Base-by-base conservation (phyloP, 2,329 filamentous ascomycete genomes). In the Fusarium sp. region DNA sequence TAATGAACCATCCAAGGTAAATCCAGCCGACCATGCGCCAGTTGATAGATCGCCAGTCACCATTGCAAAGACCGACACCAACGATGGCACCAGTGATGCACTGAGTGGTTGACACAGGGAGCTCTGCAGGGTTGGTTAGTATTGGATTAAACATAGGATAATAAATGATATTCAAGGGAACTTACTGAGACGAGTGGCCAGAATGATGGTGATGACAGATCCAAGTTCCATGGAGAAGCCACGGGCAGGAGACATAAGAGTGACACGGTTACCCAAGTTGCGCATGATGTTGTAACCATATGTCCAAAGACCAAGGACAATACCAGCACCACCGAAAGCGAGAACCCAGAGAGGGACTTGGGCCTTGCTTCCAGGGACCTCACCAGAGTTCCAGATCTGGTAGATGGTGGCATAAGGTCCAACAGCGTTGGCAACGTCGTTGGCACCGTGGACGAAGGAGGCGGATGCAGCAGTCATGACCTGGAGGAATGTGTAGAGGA, bases 271-370 rank as follows among this genome's bases (percentile, higher is more conserved):
- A 57, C 87, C 87, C 63, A 89, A 80, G 71, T 86, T 85, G 41
- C 83, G 81, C 87, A 90, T 90, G 76, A 90, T 88, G 75, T 88
- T 86, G 76, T 89, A 89, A 2, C 87, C 87, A 67, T 88, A 83
- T 27, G 86, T 87, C 82, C 85, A 86, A 60, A 88, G 81, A 62
- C 87, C 87, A 45, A 88, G 74, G 47, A 83, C 83, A 43, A 88
- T 84, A 62, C 78, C 80, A 6, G 78, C 77, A 74, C 84, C 85
- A 32, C 85, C 83, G 47, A 86, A 84, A 46, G 80, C 82, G 7
- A 90, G 81, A 73, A 89, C 83, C 87, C 88, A 91, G 37, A 84
- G 67, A 3, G 87, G 88, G 0, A 89, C 87, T 2, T 81, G 75
- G 0, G 84, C 76, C 73, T 84, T 81, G 55, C 74, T 79, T 1